These are phyloP conservation scores for Cladosporium sp. DNA, from an alignment of 2,329 filamentous ascomycete genomes.

Conservation along the genomic window DNA sequence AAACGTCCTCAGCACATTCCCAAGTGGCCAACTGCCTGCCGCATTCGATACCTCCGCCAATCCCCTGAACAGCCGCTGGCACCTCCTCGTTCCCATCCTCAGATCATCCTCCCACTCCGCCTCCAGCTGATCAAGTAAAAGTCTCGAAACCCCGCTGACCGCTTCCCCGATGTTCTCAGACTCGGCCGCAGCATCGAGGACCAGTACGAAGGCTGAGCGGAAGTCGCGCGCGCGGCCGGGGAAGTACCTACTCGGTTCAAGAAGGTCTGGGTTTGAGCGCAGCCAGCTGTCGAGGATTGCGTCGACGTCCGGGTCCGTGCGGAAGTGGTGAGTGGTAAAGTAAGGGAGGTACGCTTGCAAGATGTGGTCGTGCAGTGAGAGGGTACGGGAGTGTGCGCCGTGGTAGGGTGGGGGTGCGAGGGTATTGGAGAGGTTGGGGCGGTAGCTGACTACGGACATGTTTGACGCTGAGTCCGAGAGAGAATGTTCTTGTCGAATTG, in stretches of 20 bases:
- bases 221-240: not conserved
- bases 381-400: not conserved
- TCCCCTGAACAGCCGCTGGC: not conserved
- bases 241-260: not conserved
- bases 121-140: not conserved
- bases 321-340: conserved; percentile 3
- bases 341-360: conserved; percentile 3
- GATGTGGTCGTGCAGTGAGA: conserved; percentile 3
- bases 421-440: not conserved
- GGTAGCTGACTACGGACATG: not conserved
- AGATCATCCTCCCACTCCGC: not conserved
- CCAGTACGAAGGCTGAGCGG: not conserved
- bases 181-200: not conserved
- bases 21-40: not conserved
- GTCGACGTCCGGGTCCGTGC: conserved; percentile 3
- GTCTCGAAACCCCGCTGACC: not conserved
- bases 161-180: not conserved
- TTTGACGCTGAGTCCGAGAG: not conserved
- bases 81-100: not conserved
- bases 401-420: not conserved
- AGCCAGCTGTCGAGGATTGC: conserved; percentile 5
- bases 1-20: conserved; percentile 1
- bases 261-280: not conserved
- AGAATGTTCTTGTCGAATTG: not conserved
- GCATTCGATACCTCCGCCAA: conserved; percentile 7